Percentiles rank a stretch among this genome's conserved stretches.
Evolutionary conservation across 225 moss, liverwort and hornwort genomes (phyloP).

Genomic region (Sphagnum contortum): DNA sequence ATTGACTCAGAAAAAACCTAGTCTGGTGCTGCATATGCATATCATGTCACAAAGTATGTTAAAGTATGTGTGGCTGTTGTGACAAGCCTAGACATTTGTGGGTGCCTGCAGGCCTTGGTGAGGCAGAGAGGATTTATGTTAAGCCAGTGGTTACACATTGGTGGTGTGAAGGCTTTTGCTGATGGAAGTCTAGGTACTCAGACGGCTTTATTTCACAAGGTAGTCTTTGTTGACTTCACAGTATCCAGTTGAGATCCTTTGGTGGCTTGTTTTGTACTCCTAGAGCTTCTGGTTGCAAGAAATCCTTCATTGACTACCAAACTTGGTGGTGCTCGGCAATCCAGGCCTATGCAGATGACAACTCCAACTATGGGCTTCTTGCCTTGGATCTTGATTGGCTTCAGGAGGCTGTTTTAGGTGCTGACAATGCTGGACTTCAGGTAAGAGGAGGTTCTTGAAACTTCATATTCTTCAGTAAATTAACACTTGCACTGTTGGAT

Average conservation of each 20-base stretch:
- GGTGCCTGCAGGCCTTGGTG: conserved; percentile 47
- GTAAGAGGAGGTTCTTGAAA: conserved; percentile 13
- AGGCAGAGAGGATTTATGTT: conserved; percentile 47
- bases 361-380: conserved; percentile 38
- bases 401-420: conserved; percentile 42
- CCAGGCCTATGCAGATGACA: conserved; percentile 80
- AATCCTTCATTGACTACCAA: no score
- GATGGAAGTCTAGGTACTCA: conserved; percentile 78
- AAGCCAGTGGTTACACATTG: conserved; percentile 72
- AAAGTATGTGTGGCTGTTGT: no score
- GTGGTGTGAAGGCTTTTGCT: conserved; percentile 85
- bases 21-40: no score
- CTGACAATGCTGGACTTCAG: conserved; percentile 86
- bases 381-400: conserved; percentile 71
- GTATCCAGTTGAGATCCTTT: no score
- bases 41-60: no score
- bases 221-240: conserved; percentile 5
- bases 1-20: no score
- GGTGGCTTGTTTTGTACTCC: no score
- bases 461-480: no score
- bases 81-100: no score
- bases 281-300: no score
- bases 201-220: conserved; percentile 76
- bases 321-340: no score
- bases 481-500: no score